These are phyloP conservation scores for Linum tenue DNA, from an alignment of 345 rosid genomes.

Conservation along the genomic window DNA sequence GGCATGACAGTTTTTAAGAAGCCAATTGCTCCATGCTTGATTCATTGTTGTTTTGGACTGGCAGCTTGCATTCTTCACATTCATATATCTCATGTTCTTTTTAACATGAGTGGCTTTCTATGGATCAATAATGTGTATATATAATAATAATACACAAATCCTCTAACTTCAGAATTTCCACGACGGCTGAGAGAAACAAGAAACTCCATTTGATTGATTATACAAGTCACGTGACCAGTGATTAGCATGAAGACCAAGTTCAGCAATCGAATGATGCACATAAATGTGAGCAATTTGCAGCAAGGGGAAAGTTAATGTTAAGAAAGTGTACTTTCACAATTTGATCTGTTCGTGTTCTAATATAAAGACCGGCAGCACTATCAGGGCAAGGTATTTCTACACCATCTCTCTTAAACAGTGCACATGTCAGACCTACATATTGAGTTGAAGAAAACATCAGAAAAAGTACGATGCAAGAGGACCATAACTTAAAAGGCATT, in stretches of 20 bases:
- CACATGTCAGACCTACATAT: conserved; percentile 87
- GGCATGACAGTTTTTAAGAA: too few species aligned
- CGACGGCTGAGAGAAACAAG: too few species aligned
- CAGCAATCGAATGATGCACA: conserved; percentile 4
- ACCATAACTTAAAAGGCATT: not conserved
- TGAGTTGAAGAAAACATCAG: conserved; percentile 23
- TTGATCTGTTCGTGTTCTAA: conserved; percentile 67
- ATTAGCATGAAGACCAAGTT: not conserved
- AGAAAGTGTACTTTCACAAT: conserved; percentile 61
- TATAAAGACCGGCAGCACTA: conserved; percentile 77
- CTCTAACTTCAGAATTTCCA: too few species aligned
- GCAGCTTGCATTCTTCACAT: too few species aligned
- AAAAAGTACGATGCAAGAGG: not conserved
- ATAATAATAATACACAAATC: too few species aligned
- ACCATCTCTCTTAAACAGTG: conserved; percentile 61
- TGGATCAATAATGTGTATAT: too few species aligned
- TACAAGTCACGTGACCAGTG: not conserved
- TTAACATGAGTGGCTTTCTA: too few species aligned
- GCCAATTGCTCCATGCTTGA: not conserved
- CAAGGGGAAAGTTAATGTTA: conserved; percentile 8
- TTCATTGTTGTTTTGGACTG: too few species aligned
- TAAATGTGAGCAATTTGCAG: conserved; percentile 9
- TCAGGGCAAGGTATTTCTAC: conserved; percentile 74
- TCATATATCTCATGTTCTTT: too few species aligned
- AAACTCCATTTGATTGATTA: too few species aligned